Conservation (phyloP, 1,284 basidiomycete species). For the Stygiomarasmius scandens region DNA sequence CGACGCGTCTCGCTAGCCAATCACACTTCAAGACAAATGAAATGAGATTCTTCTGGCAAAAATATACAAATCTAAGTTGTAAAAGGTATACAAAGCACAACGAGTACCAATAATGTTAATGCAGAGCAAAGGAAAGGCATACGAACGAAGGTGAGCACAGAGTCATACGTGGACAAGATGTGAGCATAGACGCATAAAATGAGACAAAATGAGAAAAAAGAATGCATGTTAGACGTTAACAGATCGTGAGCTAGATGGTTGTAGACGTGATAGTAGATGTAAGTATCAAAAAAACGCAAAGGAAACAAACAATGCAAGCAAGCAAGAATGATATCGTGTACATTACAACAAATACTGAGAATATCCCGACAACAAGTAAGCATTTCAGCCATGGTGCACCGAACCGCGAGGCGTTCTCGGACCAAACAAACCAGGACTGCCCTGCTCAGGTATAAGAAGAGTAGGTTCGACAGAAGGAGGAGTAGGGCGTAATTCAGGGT, state of each 20-base stretch:
- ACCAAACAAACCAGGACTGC: constrained; percentile 66
- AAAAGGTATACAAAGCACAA: background rate
- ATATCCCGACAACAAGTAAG: background rate
- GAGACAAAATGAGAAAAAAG: background rate
- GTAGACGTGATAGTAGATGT: background rate
- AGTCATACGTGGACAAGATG: background rate
- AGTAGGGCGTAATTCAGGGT: constrained; percentile 49
- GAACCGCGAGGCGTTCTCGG: constrained; percentile 57
- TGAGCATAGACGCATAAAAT: background rate
- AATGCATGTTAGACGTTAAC: background rate
- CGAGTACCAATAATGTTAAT: background rate
- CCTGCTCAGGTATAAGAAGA: constrained; percentile 55
- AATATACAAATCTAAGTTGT: background rate
- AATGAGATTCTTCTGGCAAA: background rate
- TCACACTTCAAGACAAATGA: background rate
- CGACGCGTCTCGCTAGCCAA: background rate
- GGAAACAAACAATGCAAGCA: background rate
- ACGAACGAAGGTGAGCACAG: background rate
- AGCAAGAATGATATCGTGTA: background rate
- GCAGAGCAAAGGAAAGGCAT: background rate
- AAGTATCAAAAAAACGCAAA: background rate
- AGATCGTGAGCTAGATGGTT: background rate
- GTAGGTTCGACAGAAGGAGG: constrained; percentile 53
- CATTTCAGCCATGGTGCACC: background rate
- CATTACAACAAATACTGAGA: no score